Conservation (phyloP, 2,329 filamentous ascomycete genomes). For the Trichoderma asperellum region DNA sequence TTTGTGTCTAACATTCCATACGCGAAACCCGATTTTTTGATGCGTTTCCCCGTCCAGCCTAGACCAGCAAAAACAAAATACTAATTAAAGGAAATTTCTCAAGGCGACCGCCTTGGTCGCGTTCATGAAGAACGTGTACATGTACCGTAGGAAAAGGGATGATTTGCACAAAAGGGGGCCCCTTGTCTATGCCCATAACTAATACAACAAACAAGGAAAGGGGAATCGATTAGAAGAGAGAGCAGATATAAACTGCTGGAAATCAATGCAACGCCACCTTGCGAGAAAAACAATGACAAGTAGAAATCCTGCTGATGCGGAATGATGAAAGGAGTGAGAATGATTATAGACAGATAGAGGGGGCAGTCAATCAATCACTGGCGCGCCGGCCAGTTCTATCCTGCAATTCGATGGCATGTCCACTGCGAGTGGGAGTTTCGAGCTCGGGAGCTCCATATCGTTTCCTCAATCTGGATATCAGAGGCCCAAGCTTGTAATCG, state of each 20-base stretch:
- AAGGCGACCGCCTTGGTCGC: not conserved
- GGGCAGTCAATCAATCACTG: not conserved
- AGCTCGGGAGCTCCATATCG: constrained; percentile 39
- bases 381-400: constrained; percentile 13
- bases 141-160: not conserved
- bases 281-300: not conserved
- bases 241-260: not conserved
- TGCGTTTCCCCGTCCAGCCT: constrained; percentile 11
- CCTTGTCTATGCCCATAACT: constrained; percentile 9
- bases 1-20: constrained; percentile 1
- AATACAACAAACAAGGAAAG: constrained; percentile 12
- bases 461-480: constrained; percentile 60
- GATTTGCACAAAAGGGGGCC: not conserved
- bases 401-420: constrained; percentile 23
- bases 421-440: not conserved
- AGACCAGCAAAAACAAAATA: not conserved
- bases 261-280: not conserved
- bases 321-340: not conserved
- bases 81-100: not conserved
- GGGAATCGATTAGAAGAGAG: not conserved
- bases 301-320: not conserved
- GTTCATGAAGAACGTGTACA: constrained; percentile 16
- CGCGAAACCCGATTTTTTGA: not conserved
- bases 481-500: constrained; percentile 68
- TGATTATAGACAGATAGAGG: not conserved